phyloP scores from a whole-genome alignment of 495 filamentous ascomycete genomes.

The Lepidopterella palustris region DNA sequence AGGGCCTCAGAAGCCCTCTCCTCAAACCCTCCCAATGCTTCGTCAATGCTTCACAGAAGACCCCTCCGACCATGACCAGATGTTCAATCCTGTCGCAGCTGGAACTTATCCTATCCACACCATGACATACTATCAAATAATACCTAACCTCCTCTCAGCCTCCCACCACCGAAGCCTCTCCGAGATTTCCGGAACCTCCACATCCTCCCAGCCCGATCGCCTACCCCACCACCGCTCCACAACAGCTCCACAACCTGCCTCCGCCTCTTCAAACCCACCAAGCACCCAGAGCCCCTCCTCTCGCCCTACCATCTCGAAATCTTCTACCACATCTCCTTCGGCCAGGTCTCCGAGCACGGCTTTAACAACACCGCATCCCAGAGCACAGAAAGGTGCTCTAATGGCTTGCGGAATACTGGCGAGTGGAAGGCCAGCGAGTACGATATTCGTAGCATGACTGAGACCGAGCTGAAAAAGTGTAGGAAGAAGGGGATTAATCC shows the following conservation, averaged over 20 bases:
- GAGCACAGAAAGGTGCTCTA: not conserved
- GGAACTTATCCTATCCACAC: not conserved
- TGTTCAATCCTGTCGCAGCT: not conserved
- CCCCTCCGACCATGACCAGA: not conserved
- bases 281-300: not conserved
- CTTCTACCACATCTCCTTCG: not conserved
- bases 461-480: slow-evolving; percentile 26
- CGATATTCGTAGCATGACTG: slow-evolving; percentile 26
- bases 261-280: not conserved
- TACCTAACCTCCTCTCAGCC: too few relatives aligned
- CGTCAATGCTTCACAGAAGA: not conserved
- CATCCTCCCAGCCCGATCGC: not conserved
- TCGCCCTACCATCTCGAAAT: not conserved
- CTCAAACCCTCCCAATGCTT: not conserved
- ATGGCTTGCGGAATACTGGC: not conserved
- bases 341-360: not conserved
- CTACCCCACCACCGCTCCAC: too few relatives aligned
- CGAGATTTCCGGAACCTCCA: not conserved
- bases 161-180: not conserved
- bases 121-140: not conserved
- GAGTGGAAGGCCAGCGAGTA: slow-evolving; percentile 29
- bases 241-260: not conserved
- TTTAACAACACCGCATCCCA: not conserved
- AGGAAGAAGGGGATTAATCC: slow-evolving; percentile 36
- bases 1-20: not conserved